Percentiles rank a stretch among this genome's conserved stretches.
Conservation (phyloP, 176 grass and related monocot genomes). For the Phoenix roebelenii region DNA sequence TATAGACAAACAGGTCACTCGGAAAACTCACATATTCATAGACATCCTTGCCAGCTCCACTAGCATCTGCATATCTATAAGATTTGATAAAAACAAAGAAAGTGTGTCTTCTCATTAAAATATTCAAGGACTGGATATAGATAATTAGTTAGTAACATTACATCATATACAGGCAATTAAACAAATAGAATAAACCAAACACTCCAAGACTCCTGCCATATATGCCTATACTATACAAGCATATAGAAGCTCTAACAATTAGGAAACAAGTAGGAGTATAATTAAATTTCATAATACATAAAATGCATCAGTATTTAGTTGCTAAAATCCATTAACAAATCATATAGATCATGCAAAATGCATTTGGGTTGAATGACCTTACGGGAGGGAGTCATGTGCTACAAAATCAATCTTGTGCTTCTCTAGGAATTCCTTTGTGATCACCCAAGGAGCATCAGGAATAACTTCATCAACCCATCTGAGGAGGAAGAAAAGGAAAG, state of each 20-base stretch:
- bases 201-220: no score
- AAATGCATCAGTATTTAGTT: no score
- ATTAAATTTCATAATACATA: no score
- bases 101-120: background rate
- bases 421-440: constrained; percentile 69
- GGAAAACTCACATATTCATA: constrained; percentile 75
- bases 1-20: background rate
- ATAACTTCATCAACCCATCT: constrained; percentile 97
- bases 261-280: no score
- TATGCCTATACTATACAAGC: no score
- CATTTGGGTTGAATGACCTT: constrained; percentile 31
- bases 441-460: constrained; percentile 90
- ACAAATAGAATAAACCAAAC: no score
- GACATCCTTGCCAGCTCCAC: constrained; percentile 85
- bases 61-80: constrained; percentile 97
- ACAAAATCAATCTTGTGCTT: constrained; percentile 85
- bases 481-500: background rate
- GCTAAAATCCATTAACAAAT: no score
- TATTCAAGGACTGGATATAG: background rate
- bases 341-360: background rate
- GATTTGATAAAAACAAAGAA: constrained; percentile 22
- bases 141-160: no score
- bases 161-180: no score
- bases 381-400: constrained; percentile 85
- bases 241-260: no score